These are phyloP conservation scores for Aspergillus pseudoterreus DNA, from an alignment of 2,329 filamentous ascomycete genomes.

Conservation along the genomic window DNA sequence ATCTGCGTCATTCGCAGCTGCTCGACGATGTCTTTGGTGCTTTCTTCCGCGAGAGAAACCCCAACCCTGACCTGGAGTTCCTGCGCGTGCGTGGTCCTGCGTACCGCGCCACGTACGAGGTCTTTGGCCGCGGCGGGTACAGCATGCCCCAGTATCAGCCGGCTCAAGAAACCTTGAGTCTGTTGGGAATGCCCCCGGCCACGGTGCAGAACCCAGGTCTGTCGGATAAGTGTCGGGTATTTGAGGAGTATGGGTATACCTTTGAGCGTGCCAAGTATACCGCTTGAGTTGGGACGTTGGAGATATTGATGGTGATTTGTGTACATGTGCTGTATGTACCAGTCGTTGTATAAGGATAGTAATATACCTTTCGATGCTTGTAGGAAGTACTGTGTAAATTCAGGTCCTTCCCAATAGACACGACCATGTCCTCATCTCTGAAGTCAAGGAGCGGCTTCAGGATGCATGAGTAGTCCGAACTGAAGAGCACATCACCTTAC, in stretches of 20 bases:
- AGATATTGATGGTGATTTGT: not conserved
- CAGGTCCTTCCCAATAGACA: no score
- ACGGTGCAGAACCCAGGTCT: conserved; percentile 10
- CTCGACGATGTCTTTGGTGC: conserved; percentile 22
- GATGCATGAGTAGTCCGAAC: no score
- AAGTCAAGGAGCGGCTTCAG: no score
- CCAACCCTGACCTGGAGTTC: conserved; percentile 18
- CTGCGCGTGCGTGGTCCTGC: conserved; percentile 18
- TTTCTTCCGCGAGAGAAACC: conserved; percentile 18
- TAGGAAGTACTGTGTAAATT: not conserved
- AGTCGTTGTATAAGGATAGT: not conserved
- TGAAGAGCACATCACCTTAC: no score
- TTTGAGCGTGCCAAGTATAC: conserved; percentile 19
- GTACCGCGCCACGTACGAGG: conserved; percentile 14
- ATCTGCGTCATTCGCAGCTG: conserved; percentile 21
- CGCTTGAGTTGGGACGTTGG: not conserved
- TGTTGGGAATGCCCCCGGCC: conserved; percentile 15
- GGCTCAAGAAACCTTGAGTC: conserved; percentile 7
- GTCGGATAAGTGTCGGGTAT: conserved; percentile 17
- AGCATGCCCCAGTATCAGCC: conserved; percentile 11
- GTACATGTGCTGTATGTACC: not conserved
- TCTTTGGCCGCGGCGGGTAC: conserved; percentile 13
- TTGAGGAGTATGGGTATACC: conserved; percentile 23
- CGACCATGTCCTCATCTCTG: no score
- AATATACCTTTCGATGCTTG: not conserved